These are phyloP conservation scores for Brassica rapa DNA, from an alignment of 345 rosid species.

Conservation along the genomic window DNA sequence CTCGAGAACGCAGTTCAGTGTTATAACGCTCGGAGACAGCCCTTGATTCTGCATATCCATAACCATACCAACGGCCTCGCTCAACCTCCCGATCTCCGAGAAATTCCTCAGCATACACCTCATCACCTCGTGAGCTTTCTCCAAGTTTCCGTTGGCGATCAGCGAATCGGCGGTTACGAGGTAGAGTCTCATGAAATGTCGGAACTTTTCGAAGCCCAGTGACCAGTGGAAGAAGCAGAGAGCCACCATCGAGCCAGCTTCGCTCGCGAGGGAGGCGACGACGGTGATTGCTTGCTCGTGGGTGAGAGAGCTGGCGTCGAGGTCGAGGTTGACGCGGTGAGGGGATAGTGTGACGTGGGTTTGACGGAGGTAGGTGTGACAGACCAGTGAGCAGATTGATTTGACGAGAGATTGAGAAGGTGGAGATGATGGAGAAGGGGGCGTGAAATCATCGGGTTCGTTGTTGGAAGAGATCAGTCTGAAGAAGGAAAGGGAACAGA, in stretches of 20 bases:
- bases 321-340: conserved; percentile 45
- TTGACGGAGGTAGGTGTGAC: conserved; percentile 52
- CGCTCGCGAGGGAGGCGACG: conserved; percentile 72
- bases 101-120: conserved; percentile 70
- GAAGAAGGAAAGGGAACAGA: conserved; percentile 37
- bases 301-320: conserved; percentile 53
- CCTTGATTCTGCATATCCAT: conserved; percentile 81
- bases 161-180: conserved; percentile 63
- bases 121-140: conserved; percentile 70
- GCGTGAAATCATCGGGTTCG: not conserved
- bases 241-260: conserved; percentile 84
- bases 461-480: conserved; percentile 28
- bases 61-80: conserved; percentile 69
- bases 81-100: conserved; percentile 67
- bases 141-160: conserved; percentile 58
- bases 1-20: conserved; percentile 53
- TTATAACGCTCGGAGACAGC: conserved; percentile 42
- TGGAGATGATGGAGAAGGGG: conserved; percentile 37
- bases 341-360: conserved; percentile 41
- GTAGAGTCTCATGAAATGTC: conserved; percentile 79
- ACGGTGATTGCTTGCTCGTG: conserved; percentile 72
- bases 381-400: conserved; percentile 58
- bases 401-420: conserved; percentile 51
- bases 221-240: conserved; percentile 81
- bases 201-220: conserved; percentile 53